Conservation (phyloP, 371 early-diverging fungal species). For the Actinomucor elegans region DNA sequence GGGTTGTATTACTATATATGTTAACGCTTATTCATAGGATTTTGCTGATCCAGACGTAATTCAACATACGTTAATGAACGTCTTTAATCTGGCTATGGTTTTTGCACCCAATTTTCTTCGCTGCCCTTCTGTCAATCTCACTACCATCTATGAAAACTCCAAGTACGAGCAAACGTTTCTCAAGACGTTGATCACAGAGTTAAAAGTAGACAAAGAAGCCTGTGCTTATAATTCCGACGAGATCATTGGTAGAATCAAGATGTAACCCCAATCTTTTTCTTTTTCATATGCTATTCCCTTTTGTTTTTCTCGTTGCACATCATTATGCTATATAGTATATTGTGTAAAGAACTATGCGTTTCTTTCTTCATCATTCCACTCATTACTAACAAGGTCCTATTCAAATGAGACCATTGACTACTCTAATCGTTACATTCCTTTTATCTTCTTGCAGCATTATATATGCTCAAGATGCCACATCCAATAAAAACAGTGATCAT, state of each 20-base stretch:
- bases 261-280: neutral
- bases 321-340: no score
- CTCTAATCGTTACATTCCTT: no score
- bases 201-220: constrained; percentile 22
- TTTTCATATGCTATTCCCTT: neutral
- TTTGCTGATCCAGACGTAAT: constrained; percentile 72
- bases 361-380: no score
- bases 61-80: constrained; percentile 83
- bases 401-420: no score
- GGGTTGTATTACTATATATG: neutral
- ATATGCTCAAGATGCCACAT: no score
- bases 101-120: constrained; percentile 93
- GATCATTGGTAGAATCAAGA: constrained; percentile 13
- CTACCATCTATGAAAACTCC: constrained; percentile 78
- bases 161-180: constrained; percentile 63
- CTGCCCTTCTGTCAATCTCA: constrained; percentile 79
- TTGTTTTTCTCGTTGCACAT: constrained; percentile 19
- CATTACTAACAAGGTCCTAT: no score
- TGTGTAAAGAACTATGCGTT: no score
- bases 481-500: constrained; percentile 1
- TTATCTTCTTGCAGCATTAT: no score
- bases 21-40: constrained; percentile 36
- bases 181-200: constrained; percentile 30
- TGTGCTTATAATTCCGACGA: constrained; percentile 23
- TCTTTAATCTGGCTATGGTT: constrained; percentile 91